Evolutionary conservation across 305 asterid genomes (phyloP), one percentile per base, ranked within the genome.

Genomic region (Ilex paraguariensis): DNA sequence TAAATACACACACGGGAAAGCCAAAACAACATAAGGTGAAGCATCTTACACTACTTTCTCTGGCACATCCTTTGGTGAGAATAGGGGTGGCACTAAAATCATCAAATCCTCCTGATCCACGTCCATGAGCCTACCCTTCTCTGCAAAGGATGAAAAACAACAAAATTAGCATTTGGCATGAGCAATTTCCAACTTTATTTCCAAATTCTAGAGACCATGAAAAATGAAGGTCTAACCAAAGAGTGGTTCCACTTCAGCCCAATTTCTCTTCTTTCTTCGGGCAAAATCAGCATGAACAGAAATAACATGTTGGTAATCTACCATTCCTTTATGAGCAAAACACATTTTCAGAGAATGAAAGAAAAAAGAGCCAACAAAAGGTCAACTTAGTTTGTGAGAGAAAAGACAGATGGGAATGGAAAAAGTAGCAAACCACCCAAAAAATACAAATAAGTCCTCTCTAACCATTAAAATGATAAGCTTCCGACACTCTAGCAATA

Each of bases 261-360:
- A 87, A 54, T 77, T 84, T 70, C 94, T 85, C 79, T 89, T 92
- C 82, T 82, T 89, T 66, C 84, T 76, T 70, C 79, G 73, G 56
- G 84, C 77, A 71, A 60, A 67, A 66, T 82, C 87, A 61, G 96
- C 96, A 75, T 89, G 97, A 68, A 89, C 84, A 65, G 98, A 84
- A 70, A 87, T 76, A 68, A 92, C 95, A 77, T 92, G 97, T 79
- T 92, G 98, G 73, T 92, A 92, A 71, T 92, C 97, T 68, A 72
- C 96, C 97, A 92, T 87, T 69, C 98, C 98, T 88, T 66, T 60
- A 67, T 45, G 70, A 56, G 66, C 51, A 59, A 21, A 64, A 70
- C 28, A 54, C 66, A 55, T 67, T 65, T 28, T 54, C n/a, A 65
- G 59, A 79, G 64, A 16, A 73, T 33, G 52, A 15, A 54, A 44